Evolutionary conservation across 1,139 yeast species (phyloP).

Genomic region (Lodderomyces margitis): DNA sequence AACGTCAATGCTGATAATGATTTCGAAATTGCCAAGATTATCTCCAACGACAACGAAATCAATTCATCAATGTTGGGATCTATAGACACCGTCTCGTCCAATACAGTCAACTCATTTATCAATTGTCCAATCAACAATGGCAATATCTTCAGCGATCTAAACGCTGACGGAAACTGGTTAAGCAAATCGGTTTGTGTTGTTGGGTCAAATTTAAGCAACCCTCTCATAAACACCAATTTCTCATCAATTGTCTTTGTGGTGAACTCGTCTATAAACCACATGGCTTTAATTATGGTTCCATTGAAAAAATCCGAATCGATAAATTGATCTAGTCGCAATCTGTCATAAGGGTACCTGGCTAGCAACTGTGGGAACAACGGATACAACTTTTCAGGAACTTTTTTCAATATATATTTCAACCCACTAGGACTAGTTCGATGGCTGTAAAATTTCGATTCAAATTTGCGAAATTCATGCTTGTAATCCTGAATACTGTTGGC

Average conservation of each 20-base stretch:
- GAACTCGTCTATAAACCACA: slow-evolving; percentile 81
- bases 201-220: slow-evolving; percentile 41
- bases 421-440: slow-evolving; percentile 38
- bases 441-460: slow-evolving; percentile 40
- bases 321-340: slow-evolving; percentile 51
- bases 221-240: slow-evolving; percentile 65
- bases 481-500: slow-evolving; percentile 48
- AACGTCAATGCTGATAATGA: slow-evolving; percentile 74
- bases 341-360: slow-evolving; percentile 43
- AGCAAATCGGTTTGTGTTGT: slow-evolving; percentile 36
- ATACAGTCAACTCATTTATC: slow-evolving; percentile 31
- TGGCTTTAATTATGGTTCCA: slow-evolving; percentile 78
- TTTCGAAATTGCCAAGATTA: slow-evolving; percentile 63
- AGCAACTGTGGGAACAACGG: slow-evolving; percentile 34
- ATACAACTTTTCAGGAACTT: slow-evolving; percentile 35
- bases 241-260: slow-evolving; percentile 72
- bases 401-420: slow-evolving; percentile 46
- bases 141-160: slow-evolving; percentile 70
- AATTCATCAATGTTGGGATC: slow-evolving; percentile 31
- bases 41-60: slow-evolving; percentile 53
- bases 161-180: slow-evolving; percentile 66
- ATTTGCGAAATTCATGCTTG: slow-evolving; percentile 45
- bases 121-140: slow-evolving; percentile 60
- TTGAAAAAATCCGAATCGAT: slow-evolving; percentile 60
- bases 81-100: slow-evolving; percentile 15